Evolutionary conservation across 192 early-diverging fungal genomes (phyloP).

Genomic region (Helicostylum pulchrum): DNA sequence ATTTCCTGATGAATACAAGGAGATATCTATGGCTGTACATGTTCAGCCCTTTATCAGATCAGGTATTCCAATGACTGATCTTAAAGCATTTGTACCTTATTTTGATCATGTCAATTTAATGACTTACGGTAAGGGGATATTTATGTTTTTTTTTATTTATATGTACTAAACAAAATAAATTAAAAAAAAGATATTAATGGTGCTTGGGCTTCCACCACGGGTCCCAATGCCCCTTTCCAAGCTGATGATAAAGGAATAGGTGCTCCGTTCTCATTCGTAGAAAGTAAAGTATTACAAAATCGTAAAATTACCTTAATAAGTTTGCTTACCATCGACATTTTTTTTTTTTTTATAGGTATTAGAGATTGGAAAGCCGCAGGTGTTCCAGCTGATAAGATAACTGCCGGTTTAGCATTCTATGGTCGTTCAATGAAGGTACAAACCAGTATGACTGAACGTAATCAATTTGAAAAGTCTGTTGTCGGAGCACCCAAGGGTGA

Average conservation of each 20-base stretch:
- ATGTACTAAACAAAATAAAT: background rate
- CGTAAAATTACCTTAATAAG: background rate
- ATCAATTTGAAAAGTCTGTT: slow-evolving; percentile 38
- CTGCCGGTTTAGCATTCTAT: slow-evolving; percentile 61
- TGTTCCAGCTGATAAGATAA: slow-evolving; percentile 56
- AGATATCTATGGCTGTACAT: slow-evolving; percentile 60
- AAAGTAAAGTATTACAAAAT: slow-evolving; percentile 22
- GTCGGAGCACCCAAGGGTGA: slow-evolving; percentile 54
- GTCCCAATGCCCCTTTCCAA: slow-evolving; percentile 60
- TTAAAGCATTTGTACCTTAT: slow-evolving; percentile 46
- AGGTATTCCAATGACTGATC: slow-evolving; percentile 42
- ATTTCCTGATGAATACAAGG: slow-evolving; percentile 42
- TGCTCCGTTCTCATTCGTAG: slow-evolving; percentile 37
- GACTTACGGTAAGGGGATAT: slow-evolving; percentile 54
- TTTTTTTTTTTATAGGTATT: slow-evolving; percentile 38
- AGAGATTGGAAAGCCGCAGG: slow-evolving; percentile 55
- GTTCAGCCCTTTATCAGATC: slow-evolving; percentile 54
- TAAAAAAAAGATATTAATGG: slow-evolving; percentile 45
- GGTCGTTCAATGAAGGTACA: slow-evolving; percentile 52
- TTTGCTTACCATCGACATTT: background rate
- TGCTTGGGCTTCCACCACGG: slow-evolving; percentile 56
- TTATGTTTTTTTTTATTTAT: background rate
- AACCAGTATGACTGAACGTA: slow-evolving; percentile 29
- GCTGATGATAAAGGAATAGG: slow-evolving; percentile 28
- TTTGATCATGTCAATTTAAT: slow-evolving; percentile 67